Evolutionary conservation across 495 filamentous ascomycete genomes (phyloP).

Genomic region (Daldinia bambusicola): DNA sequence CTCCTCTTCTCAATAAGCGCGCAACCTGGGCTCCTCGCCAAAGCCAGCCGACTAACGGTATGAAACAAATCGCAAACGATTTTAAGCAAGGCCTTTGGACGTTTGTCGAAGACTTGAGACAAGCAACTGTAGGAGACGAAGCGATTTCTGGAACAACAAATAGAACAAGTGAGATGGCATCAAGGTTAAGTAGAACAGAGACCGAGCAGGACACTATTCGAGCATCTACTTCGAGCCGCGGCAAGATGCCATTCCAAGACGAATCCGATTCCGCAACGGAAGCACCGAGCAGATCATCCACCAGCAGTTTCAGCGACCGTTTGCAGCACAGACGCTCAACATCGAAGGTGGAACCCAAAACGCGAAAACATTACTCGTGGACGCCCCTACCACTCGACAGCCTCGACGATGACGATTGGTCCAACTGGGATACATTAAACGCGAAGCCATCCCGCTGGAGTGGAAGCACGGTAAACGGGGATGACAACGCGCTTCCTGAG

Average conservation of each 20-base stretch:
- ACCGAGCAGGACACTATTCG: constrained; percentile 54
- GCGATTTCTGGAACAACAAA: constrained; percentile 64
- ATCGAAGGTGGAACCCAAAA: constrained; percentile 42
- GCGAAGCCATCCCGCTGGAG: constrained; percentile 60
- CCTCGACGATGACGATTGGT: constrained; percentile 76
- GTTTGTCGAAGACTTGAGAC: constrained; percentile 93
- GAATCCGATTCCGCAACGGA: constrained; percentile 36
- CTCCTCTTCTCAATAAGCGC: constrained; percentile 52
- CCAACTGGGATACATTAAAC: constrained; percentile 73
- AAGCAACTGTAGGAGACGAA: constrained; percentile 95
- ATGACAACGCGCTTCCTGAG: constrained; percentile 54
- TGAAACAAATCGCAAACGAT: constrained; percentile 89
- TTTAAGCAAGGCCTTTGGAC: constrained; percentile 93
- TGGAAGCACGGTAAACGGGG: constrained; percentile 59
- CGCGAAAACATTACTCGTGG: constrained; percentile 59
- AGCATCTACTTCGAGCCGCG: constrained; percentile 42
- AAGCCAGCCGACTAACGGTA: constrained; percentile 49
- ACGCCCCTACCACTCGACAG: constrained; percentile 59
- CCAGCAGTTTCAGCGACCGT: constrained; percentile 43
- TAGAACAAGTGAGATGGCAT: constrained; percentile 44
- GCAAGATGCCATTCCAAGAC: constrained; percentile 42
- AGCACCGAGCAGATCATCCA: constrained; percentile 35
- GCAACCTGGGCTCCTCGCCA: constrained; percentile 60
- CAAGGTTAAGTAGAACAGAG: constrained; percentile 43
- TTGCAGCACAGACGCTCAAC: constrained; percentile 41